Evolutionary conservation across 495 filamentous ascomycete genomes (phyloP), one percentile per base, ranked within the genome.

Genomic region (Penicillium flavigenum): DNA sequence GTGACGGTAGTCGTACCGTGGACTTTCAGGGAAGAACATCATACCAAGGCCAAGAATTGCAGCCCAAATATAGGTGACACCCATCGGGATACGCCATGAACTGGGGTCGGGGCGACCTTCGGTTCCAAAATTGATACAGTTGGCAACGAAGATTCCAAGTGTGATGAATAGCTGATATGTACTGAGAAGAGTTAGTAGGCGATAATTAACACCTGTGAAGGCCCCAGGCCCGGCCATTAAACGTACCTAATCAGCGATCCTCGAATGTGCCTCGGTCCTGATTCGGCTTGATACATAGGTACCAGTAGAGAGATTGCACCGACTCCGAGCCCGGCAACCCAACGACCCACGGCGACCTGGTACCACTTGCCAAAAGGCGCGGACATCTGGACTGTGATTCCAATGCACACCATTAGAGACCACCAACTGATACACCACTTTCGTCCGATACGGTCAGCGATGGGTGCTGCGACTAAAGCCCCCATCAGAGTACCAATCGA

Each of bases 81-180:
- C 90, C 76, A 88, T 89, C n/a, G 89, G 82, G 46, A 96, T 88
- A 27, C 88, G 78, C 88, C 90, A 94, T 20, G 86, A 84, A 10
- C 72, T 76, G 20, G 81, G 75, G 47, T 64, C 54, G 0, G 44
- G 26, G 6, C 57, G 57, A 5, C 59, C 61, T 51, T 85, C 78
- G 5, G 90, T 91, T 29, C 88, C 89, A 59, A 79, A 93, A 64
- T 94, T 91, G 74, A 93, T 83, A 72, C 86, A 86, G 63, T 90
- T 83, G 48, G 89, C 87, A 5, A 85, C 77, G 69, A 90, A 89
- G 64, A 93, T 94, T 31, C 91, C 91, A 39, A 91, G 73, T 0
- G 91, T 93, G 72, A 96, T 89, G 75, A 94, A 91, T 3, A 94
- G 78, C 72, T 94, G 90, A 71, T 96, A 94, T 64, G 72, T 72